phyloP scores from a whole-genome alignment of 2,329 filamentous ascomycete species.

The Penicillium digitatum region DNA sequence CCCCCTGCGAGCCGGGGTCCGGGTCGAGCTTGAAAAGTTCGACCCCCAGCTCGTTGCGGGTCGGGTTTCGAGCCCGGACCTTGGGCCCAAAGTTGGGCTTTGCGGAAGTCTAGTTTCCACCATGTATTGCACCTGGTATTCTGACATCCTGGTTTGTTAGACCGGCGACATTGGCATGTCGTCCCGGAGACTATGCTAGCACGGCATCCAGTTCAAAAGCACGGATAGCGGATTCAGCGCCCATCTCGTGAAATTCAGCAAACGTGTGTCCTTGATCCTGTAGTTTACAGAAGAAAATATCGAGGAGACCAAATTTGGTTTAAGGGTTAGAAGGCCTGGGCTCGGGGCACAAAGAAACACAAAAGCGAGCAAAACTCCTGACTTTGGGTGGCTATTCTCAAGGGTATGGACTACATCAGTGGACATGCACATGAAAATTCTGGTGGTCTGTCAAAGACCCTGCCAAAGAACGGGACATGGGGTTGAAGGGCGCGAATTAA shows the following conservation, averaged over 20 bases:
- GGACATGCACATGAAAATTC: not conserved
- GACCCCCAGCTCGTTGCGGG: too few relatives aligned
- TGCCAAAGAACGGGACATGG: not conserved
- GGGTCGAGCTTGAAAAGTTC: too few relatives aligned
- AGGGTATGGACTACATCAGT: not conserved
- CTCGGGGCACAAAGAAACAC: slow-evolving; percentile 2
- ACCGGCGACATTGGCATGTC: slow-evolving; percentile 50
- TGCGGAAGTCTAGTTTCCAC: too few relatives aligned
- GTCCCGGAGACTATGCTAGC: slow-evolving; percentile 53
- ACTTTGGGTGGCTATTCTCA: not conserved
- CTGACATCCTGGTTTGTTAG: slow-evolving; percentile 60
- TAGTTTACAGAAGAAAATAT: slow-evolving; percentile 37
- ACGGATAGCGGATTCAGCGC: slow-evolving; percentile 53
- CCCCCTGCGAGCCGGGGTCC: too few relatives aligned
- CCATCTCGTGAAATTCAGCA: slow-evolving; percentile 53
- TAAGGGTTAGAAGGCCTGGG: not conserved
- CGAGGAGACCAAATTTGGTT: not conserved
- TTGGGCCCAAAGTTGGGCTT: too few relatives aligned
- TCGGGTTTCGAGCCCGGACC: too few relatives aligned
- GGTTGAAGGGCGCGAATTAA: not conserved
- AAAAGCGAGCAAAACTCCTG: not conserved
- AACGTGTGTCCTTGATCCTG: slow-evolving; percentile 56
- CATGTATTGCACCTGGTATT: too few relatives aligned
- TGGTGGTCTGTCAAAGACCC: not conserved
- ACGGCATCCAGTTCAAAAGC: slow-evolving; percentile 59